Conservation (phyloP, 257 asterid species). For the Jasminum sambac region DNA sequence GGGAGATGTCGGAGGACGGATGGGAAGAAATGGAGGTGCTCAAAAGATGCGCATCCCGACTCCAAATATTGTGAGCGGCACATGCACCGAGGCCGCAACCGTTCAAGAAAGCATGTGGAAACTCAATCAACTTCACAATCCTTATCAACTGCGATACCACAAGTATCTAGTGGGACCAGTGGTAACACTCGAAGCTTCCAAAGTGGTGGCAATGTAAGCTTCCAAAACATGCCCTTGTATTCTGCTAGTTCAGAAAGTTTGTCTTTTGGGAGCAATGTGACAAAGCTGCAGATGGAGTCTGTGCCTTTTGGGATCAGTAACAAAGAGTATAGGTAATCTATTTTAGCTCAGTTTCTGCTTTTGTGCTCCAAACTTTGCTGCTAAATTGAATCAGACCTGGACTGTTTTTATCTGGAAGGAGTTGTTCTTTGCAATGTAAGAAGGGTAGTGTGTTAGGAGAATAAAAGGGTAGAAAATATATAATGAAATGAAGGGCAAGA, state of each 20-base stretch:
- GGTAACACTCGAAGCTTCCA: conserved; percentile 49
- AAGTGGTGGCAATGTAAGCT: conserved; percentile 58
- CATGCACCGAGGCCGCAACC: conserved; percentile 99
- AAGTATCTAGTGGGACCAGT: conserved; percentile 55
- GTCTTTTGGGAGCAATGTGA: conserved; percentile 54
- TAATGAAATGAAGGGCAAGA: background rate
- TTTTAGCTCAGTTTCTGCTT: conserved; percentile 5
- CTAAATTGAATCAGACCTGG: conserved; percentile 3
- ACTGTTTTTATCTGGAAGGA: conserved; percentile 1
- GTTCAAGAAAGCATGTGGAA: conserved; percentile 99
- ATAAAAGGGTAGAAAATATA: too few relatives aligned
- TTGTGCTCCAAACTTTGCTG: background rate
- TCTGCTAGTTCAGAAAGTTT: conserved; percentile 62
- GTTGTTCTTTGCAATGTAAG: conserved; percentile 11
- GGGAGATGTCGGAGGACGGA: conserved; percentile 99
- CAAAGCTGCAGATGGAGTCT: conserved; percentile 83
- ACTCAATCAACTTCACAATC: conserved; percentile 83
- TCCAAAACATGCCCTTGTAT: conserved; percentile 59
- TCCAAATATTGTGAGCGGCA: conserved; percentile 99
- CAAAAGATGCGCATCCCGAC: conserved; percentile 94
- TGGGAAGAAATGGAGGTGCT: conserved; percentile 99
- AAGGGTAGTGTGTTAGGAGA: background rate
- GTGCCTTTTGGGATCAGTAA: conserved; percentile 54
- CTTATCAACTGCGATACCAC: conserved; percentile 60
- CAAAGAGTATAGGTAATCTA: conserved; percentile 73